Base-by-base conservation (phyloP, 164 flowering plant species). In the Kalanchoe fedtschenkoi region DNA sequence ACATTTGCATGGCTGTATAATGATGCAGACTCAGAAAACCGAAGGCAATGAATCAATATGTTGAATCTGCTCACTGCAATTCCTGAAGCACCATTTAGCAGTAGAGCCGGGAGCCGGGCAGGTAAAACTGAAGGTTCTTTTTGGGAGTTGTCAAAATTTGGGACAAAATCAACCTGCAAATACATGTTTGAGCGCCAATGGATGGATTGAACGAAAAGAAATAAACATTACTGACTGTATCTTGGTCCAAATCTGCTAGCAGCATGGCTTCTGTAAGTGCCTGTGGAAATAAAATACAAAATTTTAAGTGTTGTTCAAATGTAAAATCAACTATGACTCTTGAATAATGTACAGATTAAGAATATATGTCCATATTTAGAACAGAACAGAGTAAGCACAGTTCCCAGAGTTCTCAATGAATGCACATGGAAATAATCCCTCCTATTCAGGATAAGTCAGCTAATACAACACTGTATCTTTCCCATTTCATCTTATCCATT, bases 81-180 rank as follows among this genome's bases (percentile, higher is more conserved):
- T 67, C 99, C 99, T 70, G 96, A 85, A 70, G 99, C 78, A 68
- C 99, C 99, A 84, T 93, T 93, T 76, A 93, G 72, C 75, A 93
- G 64, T 35, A 93, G 70, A 64, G 74, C 77, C 28, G 99, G 99
- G 54, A 93, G 72, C 54, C 97, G 86, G 69, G 97, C 86, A 67
- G 99, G 99, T 62, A 93, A 73, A 64, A 93, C 76, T 57, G 92
- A 80, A 35, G 99, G 99, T 66, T 93, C 99, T 64, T 83, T 85
- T 76, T 90, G 96, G 60, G 97, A 90, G 67, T 76, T 84, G 70
- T 93, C 99, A 77, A 93, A 93, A 61, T 93, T 93, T 13, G 95
- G 95, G 58, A 78, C 76, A 79, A 83, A 90, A 74, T 93, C 96
- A 77, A 93, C 97, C 98, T 93, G 86, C 76, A 80, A 71, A 3